These are phyloP conservation scores for Chionographis japonica DNA, from an alignment of 106 monocot genomes.

Conservation along the genomic window DNA sequence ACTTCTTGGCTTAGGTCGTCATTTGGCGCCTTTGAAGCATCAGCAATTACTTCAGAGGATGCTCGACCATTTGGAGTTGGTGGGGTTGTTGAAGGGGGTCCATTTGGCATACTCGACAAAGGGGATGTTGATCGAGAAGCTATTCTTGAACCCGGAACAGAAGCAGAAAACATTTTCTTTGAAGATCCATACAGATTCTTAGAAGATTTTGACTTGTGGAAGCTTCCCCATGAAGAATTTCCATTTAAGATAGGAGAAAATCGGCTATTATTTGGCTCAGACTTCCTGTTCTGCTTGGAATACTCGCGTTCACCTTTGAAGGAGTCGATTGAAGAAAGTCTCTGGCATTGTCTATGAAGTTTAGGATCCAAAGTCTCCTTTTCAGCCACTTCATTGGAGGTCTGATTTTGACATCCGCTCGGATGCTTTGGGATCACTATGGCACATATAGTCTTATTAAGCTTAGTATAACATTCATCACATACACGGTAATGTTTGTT, in stretches of 20 bases:
- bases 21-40: constrained; percentile 32
- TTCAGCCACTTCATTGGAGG: constrained; percentile 23
- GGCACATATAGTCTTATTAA: constrained; percentile 28
- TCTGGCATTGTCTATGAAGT: constrained; percentile 17
- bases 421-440: constrained; percentile 32
- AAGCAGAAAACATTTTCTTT: constrained; percentile 46
- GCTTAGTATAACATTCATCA: constrained; percentile 42
- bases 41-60: constrained; percentile 16
- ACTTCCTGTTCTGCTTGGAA: constrained; percentile 14
- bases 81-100: constrained; percentile 18
- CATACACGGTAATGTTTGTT: constrained; percentile 58
- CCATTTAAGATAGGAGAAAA: constrained; percentile 21
- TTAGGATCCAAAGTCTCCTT: constrained; percentile 19
- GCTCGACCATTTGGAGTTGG: constrained; percentile 14
- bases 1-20: constrained; percentile 39
- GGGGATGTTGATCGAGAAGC: constrained; percentile 50
- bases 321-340: constrained; percentile 45
- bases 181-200: constrained; percentile 30
- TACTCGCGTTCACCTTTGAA: constrained; percentile 24
- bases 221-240: constrained; percentile 30
- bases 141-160: constrained; percentile 46
- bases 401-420: constrained; percentile 26
- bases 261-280: constrained; percentile 14
- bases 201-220: constrained; percentile 19
- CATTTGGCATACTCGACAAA: constrained; percentile 35